These are phyloP conservation scores for Xylariaceae sp. DNA, from an alignment of 2,329 filamentous ascomycete species.

Conservation along the genomic window DNA sequence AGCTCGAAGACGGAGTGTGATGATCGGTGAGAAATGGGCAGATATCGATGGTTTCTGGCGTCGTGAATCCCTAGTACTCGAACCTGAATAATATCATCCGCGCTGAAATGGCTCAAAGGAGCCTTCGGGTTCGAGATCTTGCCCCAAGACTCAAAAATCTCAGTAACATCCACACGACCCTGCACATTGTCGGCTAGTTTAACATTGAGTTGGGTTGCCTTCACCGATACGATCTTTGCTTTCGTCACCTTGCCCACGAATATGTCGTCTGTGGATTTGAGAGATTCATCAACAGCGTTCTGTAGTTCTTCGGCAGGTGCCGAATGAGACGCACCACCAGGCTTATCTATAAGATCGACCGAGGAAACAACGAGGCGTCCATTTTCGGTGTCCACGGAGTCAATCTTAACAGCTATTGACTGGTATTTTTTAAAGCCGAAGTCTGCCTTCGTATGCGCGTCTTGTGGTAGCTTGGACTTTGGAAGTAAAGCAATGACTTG, in stretches of 20 bases:
- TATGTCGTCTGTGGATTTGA: slow-evolving; percentile 69
- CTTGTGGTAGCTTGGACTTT: slow-evolving; percentile 72
- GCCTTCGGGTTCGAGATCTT: slow-evolving; percentile 79
- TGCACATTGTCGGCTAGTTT: slow-evolving; percentile 82
- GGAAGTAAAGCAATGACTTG: slow-evolving; percentile 76
- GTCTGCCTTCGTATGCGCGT: slow-evolving; percentile 63
- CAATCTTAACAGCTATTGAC: slow-evolving; percentile 69
- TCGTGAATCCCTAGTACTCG: slow-evolving; percentile 86
- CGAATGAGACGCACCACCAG: slow-evolving; percentile 33
- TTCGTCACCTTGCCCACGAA: slow-evolving; percentile 69
- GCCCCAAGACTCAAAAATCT: slow-evolving; percentile 85
- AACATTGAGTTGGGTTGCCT: slow-evolving; percentile 90
- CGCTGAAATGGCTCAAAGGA: slow-evolving; percentile 72
- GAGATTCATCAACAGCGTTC: slow-evolving; percentile 58
- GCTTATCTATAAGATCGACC: slow-evolving; percentile 44
- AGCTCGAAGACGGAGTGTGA: slow-evolving; percentile 84
- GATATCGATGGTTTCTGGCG: slow-evolving; percentile 82
- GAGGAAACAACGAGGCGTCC: slow-evolving; percentile 61
- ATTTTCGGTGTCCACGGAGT: slow-evolving; percentile 68
- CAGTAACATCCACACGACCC: slow-evolving; percentile 89
- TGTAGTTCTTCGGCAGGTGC: slow-evolving; percentile 38
- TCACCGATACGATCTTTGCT: slow-evolving; percentile 78
- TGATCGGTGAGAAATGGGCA: slow-evolving; percentile 84
- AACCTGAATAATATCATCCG: slow-evolving; percentile 69
- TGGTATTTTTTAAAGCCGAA: slow-evolving; percentile 80